phyloP scores from a whole-genome alignment of 345 rosid species.

The Hirschfeldia incana region DNA sequence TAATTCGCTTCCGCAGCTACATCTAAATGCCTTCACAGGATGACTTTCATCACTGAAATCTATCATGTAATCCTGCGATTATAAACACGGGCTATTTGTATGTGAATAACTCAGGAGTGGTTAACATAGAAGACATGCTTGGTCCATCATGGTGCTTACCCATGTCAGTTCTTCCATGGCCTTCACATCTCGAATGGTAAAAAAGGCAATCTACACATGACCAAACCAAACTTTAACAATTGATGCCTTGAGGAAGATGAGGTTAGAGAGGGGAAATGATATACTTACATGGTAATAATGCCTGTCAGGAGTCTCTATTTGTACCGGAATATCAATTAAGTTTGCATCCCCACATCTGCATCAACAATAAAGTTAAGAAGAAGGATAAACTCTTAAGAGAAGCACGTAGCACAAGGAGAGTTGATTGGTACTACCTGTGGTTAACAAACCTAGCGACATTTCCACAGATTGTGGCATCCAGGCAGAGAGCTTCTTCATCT shows the following conservation, averaged over 20 bases:
- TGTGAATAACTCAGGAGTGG: constrained; percentile 11
- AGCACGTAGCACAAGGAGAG: constrained; percentile 2
- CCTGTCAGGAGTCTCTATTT: constrained; percentile 80
- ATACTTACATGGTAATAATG: constrained; percentile 83
- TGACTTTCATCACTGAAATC: constrained; percentile 67
- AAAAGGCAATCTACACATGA: constrained; percentile 76
- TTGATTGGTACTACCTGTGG: constrained; percentile 72
- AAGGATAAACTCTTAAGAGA: not conserved
- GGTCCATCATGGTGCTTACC: constrained; percentile 54
- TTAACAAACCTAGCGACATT: constrained; percentile 92
- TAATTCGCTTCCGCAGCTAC: constrained; percentile 60
- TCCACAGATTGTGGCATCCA: constrained; percentile 73
- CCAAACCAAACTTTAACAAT: constrained; percentile 18
- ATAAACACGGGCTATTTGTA: not conserved
- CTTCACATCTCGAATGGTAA: constrained; percentile 66
- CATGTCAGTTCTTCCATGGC: constrained; percentile 83
- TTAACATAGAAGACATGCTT: not conserved
- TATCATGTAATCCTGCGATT: constrained; percentile 74
- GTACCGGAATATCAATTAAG: constrained; percentile 88
- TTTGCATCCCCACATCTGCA: constrained; percentile 84
- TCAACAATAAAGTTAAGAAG: constrained; percentile 10
- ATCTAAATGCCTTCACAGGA: constrained; percentile 76
- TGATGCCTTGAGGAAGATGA: not conserved
- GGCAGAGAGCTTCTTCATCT: constrained; percentile 42
- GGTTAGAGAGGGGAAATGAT: not conserved